These are phyloP conservation scores for Tulasnella sp. DNA, from an alignment of 768 basidiomycete genomes.

Conservation along the genomic window DNA sequence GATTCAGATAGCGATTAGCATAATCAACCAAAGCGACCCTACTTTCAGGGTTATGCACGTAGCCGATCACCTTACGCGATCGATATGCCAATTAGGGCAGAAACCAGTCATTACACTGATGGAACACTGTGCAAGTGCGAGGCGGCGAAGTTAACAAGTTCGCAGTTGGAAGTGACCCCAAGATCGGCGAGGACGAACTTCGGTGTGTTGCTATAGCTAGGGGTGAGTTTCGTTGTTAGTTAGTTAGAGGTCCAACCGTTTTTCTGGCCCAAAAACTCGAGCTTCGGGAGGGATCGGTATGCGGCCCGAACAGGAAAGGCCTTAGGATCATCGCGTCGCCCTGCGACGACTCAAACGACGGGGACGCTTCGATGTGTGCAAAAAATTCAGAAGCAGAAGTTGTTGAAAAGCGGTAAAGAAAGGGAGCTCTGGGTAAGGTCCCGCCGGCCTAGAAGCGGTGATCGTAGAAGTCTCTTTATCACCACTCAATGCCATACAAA, in stretches of 20 bases:
- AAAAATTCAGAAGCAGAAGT: constrained; percentile 5
- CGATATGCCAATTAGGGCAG: constrained; percentile 8
- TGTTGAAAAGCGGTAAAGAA: neutral
- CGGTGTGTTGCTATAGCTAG: neutral
- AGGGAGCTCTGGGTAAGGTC: neutral
- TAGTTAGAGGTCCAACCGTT: neutral
- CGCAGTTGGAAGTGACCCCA: no score
- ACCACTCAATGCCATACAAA: neutral
- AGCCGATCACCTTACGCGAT: constrained; percentile 5
- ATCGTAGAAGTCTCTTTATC: neutral
- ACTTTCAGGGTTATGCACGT: neutral
- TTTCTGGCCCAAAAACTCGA: neutral
- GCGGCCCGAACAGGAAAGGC: constrained; percentile 2
- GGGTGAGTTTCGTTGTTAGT: neutral
- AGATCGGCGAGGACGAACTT: neutral
- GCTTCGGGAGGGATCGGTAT: neutral
- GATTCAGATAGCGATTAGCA: constrained; percentile 13
- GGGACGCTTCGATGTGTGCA: neutral
- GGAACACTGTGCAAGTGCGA: neutral
- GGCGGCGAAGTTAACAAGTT: neutral
- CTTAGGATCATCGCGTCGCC: neutral
- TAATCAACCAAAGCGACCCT: neutral
- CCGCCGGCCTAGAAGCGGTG: constrained; percentile 7
- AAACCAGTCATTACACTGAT: neutral
- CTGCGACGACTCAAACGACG: neutral